phyloP scores from a whole-genome alignment of 805 yeast species.

The Cyberlindnera japonica region DNA sequence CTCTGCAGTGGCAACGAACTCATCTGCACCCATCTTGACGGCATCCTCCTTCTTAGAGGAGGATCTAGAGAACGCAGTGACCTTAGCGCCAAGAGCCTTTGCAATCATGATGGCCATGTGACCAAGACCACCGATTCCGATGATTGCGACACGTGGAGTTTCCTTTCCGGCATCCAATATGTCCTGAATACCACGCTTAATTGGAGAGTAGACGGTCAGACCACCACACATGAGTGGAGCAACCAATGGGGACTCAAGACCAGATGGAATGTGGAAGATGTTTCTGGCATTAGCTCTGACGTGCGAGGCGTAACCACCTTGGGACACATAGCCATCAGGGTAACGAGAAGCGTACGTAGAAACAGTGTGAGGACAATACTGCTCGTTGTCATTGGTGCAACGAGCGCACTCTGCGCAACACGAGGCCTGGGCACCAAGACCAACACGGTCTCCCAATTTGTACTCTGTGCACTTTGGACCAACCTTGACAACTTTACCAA shows the following conservation, averaged over 20 bases:
- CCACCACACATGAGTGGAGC: slow-evolving; percentile 82
- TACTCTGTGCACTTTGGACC: slow-evolving; percentile 52
- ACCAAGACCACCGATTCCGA: slow-evolving; percentile 57
- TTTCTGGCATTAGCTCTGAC: slow-evolving; percentile 61
- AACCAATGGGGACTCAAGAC: slow-evolving; percentile 46
- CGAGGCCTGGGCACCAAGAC: slow-evolving; percentile 68
- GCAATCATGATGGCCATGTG: slow-evolving; percentile 55
- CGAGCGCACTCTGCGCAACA: slow-evolving; percentile 61
- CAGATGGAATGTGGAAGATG: slow-evolving; percentile 61
- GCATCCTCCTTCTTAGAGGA: slow-evolving; percentile 47
- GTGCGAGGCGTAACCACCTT: slow-evolving; percentile 71
- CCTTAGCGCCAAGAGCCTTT: slow-evolving; percentile 58
- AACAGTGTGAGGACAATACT: slow-evolving; percentile 47
- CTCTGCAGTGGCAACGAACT: slow-evolving; percentile 51
- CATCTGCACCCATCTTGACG: slow-evolving; percentile 47
- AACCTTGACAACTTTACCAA: slow-evolving; percentile 54
- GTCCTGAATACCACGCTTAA: slow-evolving; percentile 39
- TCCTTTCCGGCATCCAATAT: slow-evolving; percentile 17
- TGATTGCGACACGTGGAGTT: slow-evolving; percentile 45
- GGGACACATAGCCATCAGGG: slow-evolving; percentile 44
- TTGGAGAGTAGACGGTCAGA: slow-evolving; percentile 65
- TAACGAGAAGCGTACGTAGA: slow-evolving; percentile 51
- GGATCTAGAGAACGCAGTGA: slow-evolving; percentile 52
- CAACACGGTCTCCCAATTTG: slow-evolving; percentile 73
- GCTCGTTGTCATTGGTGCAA: slow-evolving; percentile 53